Evolutionary conservation across 2,329 filamentous ascomycete genomes (phyloP), one percentile per base, ranked within the genome.

Genomic region (Ophiostoma perfectum): DNA sequence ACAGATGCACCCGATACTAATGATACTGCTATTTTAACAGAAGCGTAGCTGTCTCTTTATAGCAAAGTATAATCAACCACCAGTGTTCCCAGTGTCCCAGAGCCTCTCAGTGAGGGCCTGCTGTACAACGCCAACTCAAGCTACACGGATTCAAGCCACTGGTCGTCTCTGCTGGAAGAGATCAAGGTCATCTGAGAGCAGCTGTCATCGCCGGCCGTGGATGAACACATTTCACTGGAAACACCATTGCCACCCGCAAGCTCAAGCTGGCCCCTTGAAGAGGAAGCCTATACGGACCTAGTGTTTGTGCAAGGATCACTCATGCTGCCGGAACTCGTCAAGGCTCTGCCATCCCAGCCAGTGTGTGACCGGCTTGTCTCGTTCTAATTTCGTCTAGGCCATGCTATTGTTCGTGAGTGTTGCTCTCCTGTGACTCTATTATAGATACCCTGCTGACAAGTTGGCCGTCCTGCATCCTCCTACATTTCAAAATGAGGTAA

Each of bases 111-210:
- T 4, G n/a, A 42, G 12, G 60, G 70, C 65, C 45, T 70, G 70
- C 18, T 65, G 8, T n/a, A 63, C 42, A 47, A 12, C 16, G 18
- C 7, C 5, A 73, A 72, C 66, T 69, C 73, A n/a, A 74, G 70
- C 41, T 77, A 78, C 44, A 72, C 77, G 4, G 77, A 78, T 49
- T 69, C 74, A 0, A 76, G 69, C 8, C 77, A 78, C 66, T 78
- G 77, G 77, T 70, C 74, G 2, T 77, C 77, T 0, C 77, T 78
- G 6, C 58, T 78, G 1, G 74, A 78, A 2, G 76, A 77, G 5
- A 78, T 78, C 58, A 75, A 74, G 12, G 75, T 75, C 2, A 73
- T 78, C 2, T 69, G 76, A 11, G 74, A 77, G 14, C 77, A 78
- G 2, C 45, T 78, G 3, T 71, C 38, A 3, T 38, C 65, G 11